Conservation (phyloP, 768 basidiomycete species). For the Hemileccinum impolitum region DNA sequence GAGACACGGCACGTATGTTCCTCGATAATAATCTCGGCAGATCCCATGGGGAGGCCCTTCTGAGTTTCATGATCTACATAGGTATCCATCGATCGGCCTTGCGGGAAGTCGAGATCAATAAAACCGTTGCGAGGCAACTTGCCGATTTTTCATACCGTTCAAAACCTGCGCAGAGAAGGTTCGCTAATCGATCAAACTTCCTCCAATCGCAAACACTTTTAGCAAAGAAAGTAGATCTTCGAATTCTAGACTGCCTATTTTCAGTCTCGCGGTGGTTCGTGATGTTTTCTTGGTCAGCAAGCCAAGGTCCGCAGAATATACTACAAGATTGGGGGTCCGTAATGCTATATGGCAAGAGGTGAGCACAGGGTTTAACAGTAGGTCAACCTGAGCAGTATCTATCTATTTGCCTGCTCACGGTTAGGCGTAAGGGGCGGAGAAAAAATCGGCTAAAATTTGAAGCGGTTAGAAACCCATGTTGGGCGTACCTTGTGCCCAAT, state of each 20-base stretch:
- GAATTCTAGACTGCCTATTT: too few relatives aligned
- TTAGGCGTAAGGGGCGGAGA: conserved; percentile 59
- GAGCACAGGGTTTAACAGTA: not conserved
- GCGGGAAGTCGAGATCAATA: not conserved
- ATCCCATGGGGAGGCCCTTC: conserved; percentile 62
- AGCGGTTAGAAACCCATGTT: not conserved
- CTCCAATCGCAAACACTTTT: not conserved
- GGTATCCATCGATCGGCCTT: conserved; percentile 68
- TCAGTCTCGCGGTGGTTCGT: too few relatives aligned
- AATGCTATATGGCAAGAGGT: conserved; percentile 32
- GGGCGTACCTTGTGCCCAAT: conserved; percentile 56
- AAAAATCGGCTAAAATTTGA: not conserved
- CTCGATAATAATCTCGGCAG: conserved; percentile 52
- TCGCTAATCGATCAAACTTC: not conserved
- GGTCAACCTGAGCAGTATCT: not conserved
- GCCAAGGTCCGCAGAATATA: too few relatives aligned
- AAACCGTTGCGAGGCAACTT: not conserved
- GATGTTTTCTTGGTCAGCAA: not conserved
- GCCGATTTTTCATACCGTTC: conserved; percentile 45
- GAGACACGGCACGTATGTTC: conserved; percentile 19
- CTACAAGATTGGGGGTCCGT: conserved; percentile 34
- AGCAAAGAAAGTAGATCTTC: not conserved
- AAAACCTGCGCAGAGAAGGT: not conserved
- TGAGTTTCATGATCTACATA: conserved; percentile 72
- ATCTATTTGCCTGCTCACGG: conserved; percentile 37